phyloP scores from a whole-genome alignment of 2,329 filamentous ascomycete species.

The Lasiodiplodia sp. region DNA sequence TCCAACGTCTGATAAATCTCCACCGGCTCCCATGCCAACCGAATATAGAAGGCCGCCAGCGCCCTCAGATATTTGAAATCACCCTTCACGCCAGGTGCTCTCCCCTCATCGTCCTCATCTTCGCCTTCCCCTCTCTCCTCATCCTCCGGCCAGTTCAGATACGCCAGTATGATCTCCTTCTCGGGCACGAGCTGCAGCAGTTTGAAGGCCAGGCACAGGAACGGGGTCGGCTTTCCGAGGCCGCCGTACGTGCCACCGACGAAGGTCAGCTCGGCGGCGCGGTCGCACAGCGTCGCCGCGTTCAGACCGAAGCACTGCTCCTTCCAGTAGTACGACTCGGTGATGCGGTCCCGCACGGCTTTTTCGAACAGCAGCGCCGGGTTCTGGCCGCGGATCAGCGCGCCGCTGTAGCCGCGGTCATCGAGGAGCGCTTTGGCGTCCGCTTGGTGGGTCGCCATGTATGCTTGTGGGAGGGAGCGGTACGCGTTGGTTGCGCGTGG shows the following conservation, averaged over 20 bases:
- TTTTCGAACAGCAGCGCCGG: conserved; percentile 97
- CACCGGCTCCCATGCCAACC: conserved; percentile 81
- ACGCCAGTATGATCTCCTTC: conserved; percentile 79
- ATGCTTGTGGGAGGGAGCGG: neutral
- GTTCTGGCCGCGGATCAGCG: conserved; percentile 87
- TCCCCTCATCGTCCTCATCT: conserved; percentile 32
- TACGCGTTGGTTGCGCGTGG: neutral
- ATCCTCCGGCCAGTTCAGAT: conserved; percentile 77
- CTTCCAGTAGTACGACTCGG: conserved; percentile 97
- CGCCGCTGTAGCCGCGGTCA: conserved; percentile 80
- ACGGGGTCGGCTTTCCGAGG: conserved; percentile 86
- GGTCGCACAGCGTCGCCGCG: conserved; percentile 79
- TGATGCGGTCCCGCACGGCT: conserved; percentile 91
- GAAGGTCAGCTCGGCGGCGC: conserved; percentile 82
- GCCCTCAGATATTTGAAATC: conserved; percentile 82
- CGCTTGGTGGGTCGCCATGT: conserved; percentile 69
- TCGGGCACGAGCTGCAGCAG: conserved; percentile 85
- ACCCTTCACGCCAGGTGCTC: conserved; percentile 36
- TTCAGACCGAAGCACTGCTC: conserved; percentile 98
- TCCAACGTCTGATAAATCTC: conserved; percentile 84
- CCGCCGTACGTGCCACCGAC: conserved; percentile 88
- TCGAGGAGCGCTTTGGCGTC: conserved; percentile 82
- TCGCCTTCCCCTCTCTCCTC: conserved; percentile 73
- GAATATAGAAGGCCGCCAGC: conserved; percentile 90
- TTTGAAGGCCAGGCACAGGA: conserved; percentile 94